Conservation (phyloP, 768 basidiomycete genomes). For the Hebeloma cylindrosporum region DNA sequence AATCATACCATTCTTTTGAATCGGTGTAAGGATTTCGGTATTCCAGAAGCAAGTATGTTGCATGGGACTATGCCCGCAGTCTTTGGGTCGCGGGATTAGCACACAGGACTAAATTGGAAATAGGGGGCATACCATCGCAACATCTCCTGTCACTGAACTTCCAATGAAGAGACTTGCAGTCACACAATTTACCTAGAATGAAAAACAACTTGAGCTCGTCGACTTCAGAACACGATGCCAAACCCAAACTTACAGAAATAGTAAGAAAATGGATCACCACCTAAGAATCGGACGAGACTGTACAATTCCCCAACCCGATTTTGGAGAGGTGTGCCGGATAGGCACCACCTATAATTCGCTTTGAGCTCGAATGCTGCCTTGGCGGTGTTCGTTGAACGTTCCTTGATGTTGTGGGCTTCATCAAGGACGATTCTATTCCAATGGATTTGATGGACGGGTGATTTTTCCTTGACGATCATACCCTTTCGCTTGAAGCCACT, state of each 20-base stretch:
- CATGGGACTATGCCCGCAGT: constrained; percentile 85
- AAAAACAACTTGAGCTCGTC: constrained; percentile 1
- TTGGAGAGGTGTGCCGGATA: constrained; percentile 95
- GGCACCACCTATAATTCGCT: constrained; percentile 86
- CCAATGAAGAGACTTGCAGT: constrained; percentile 97
- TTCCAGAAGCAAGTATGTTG: constrained; percentile 96
- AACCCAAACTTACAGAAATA: constrained; percentile 72
- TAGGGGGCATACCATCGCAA: constrained; percentile 86
- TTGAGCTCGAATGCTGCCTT: constrained; percentile 93
- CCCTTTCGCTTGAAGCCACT: constrained; percentile 89
- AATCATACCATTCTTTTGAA: constrained; percentile 84
- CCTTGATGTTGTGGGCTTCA: constrained; percentile 98
- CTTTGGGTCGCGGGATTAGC: constrained; percentile 33
- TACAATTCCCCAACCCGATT: constrained; percentile 99
- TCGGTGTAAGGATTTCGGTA: constrained; percentile 93
- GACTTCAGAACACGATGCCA: background rate
- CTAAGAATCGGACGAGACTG: constrained; percentile 88
- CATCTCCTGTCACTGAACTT: constrained; percentile 76
- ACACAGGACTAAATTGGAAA: constrained; percentile 10
- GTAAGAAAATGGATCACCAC: constrained; percentile 89
- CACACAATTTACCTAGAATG: constrained; percentile 75
- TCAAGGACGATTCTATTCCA: constrained; percentile 89
- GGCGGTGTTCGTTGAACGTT: constrained; percentile 90
- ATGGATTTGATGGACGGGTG: constrained; percentile 76
- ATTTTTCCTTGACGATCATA: constrained; percentile 82